Conservation (phyloP, 2,329 filamentous ascomycete species). For the Albifimbria verrucaria region DNA sequence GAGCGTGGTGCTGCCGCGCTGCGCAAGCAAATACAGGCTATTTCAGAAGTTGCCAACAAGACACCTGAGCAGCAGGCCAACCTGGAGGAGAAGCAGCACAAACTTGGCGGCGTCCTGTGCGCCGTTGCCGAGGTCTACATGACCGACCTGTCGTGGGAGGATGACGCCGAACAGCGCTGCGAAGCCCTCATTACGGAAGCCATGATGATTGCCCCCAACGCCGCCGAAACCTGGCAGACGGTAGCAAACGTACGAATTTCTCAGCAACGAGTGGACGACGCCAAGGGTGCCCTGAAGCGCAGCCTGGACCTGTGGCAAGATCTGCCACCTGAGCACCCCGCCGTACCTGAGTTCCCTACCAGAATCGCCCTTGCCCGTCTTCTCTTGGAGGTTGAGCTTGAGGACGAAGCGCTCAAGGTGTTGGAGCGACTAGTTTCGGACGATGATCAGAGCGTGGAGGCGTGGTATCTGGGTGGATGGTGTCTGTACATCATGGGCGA, state of each 20-base stretch:
- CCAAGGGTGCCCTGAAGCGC: constrained; percentile 69
- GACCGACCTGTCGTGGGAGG: constrained; percentile 94
- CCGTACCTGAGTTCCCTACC: constrained; percentile 80
- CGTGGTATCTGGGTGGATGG: constrained; percentile 97
- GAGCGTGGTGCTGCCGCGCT: constrained; percentile 70
- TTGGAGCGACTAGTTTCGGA: constrained; percentile 80
- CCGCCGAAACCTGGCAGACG: constrained; percentile 90
- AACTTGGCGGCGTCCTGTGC: constrained; percentile 88
- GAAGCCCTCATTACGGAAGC: constrained; percentile 89
- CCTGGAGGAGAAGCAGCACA: constrained; percentile 68
- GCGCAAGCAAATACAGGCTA: constrained; percentile 63
- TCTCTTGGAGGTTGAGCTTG: constrained; percentile 86
- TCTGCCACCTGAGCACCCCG: constrained; percentile 66
- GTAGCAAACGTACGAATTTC: constrained; percentile 92
- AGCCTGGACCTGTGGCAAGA: constrained; percentile 84
- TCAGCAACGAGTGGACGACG: constrained; percentile 76
- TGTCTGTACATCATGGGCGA: constrained; percentile 77
- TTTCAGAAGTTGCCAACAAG: constrained; percentile 47
- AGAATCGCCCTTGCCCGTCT: constrained; percentile 80
- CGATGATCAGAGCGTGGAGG: constrained; percentile 91
- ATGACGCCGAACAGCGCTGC: constrained; percentile 84
- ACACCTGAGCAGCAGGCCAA: constrained; percentile 36
- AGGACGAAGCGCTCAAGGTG: constrained; percentile 79
- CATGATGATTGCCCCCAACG: constrained; percentile 75
- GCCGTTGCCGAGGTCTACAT: constrained; percentile 96